Percentiles rank a stretch among this genome's conserved stretches.
phyloP scores from a whole-genome alignment of 2,329 filamentous ascomycete species.

The Byssochlamys sp. region DNA sequence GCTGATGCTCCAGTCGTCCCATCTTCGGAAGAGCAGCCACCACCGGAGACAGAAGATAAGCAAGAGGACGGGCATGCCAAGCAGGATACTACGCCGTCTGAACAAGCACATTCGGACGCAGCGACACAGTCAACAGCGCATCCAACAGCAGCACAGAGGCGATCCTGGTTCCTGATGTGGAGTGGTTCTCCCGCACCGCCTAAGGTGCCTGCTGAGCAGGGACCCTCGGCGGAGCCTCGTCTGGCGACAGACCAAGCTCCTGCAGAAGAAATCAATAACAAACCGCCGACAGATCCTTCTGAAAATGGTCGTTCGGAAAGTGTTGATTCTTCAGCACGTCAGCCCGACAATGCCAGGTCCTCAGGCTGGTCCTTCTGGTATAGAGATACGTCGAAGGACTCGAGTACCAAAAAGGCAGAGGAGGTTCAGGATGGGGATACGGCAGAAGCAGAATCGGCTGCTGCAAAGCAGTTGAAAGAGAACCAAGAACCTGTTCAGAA shows the following conservation, averaged over 20 bases:
- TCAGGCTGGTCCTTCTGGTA: constrained; percentile 37
- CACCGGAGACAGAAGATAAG: neutral
- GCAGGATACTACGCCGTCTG: neutral
- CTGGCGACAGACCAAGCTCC: constrained; percentile 7
- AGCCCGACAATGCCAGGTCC: constrained; percentile 16
- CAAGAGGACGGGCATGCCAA: neutral
- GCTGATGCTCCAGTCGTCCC: constrained; percentile 6
- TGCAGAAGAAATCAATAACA: constrained; percentile 10
- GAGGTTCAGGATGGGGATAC: constrained; percentile 18
- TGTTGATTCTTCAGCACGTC: constrained; percentile 12
- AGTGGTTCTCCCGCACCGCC: constrained; percentile 18
- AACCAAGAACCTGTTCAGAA: constrained; percentile 12
- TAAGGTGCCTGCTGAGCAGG: constrained; percentile 14
- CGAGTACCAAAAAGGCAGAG: constrained; percentile 14
- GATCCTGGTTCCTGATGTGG: constrained; percentile 40
- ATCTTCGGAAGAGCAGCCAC: neutral
- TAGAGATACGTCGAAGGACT: constrained; percentile 22
- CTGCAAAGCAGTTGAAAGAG: constrained; percentile 9
- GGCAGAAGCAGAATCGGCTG: constrained; percentile 11
- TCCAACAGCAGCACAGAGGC: constrained; percentile 18
- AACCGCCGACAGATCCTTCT: constrained; percentile 11
- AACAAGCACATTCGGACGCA: neutral
- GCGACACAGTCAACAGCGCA: constrained; percentile 1
- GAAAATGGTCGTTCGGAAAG: constrained; percentile 13
- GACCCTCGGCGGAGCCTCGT: constrained; percentile 9